Evolutionary conservation across 352 stramenopile species (phyloP).

Genomic region (Phytophthora pisi): DNA sequence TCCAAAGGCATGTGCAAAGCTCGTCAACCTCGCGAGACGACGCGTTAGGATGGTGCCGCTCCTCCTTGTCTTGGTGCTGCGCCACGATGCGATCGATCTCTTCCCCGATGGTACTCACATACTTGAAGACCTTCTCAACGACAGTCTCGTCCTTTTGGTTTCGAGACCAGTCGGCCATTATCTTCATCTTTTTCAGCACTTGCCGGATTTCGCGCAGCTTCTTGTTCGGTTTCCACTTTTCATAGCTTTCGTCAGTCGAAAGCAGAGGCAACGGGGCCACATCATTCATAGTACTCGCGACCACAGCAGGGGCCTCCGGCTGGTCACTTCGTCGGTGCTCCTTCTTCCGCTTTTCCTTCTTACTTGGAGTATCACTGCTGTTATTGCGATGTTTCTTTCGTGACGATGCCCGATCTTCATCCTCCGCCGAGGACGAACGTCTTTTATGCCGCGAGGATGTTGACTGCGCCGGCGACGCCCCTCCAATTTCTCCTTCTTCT

Average conservation of each 20-base stretch:
- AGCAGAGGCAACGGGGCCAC: constrained; percentile 34
- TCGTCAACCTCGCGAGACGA: constrained; percentile 66
- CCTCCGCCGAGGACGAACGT: constrained; percentile 40
- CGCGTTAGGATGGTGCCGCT: constrained; percentile 11
- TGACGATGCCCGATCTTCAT: constrained; percentile 27
- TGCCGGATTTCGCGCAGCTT: constrained; percentile 75
- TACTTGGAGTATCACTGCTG: constrained; percentile 39
- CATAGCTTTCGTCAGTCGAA: constrained; percentile 55
- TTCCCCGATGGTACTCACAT: constrained; percentile 81
- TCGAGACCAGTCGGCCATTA: constrained; percentile 83
- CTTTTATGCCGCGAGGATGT: constrained; percentile 44
- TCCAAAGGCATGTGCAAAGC: constrained; percentile 80
- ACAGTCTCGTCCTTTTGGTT: constrained; percentile 84
- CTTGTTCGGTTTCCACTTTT: constrained; percentile 86
- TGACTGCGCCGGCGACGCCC: constrained; percentile 32
- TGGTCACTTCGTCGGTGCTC: constrained; percentile 21
- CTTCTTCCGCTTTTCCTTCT: constrained; percentile 46
- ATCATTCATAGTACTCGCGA: constrained; percentile 23
- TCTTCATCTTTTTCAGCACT: constrained; percentile 89
- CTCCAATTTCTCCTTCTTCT: constrained; percentile 63
- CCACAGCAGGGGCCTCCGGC: constrained; percentile 2
- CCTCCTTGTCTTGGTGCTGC: constrained; percentile 42
- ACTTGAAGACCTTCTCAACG: constrained; percentile 89
- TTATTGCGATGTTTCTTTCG: constrained; percentile 44
- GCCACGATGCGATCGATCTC: constrained; percentile 80